Evolutionary conservation across 2,329 filamentous ascomycete species (phyloP).

Genomic region (Sporothrix curviconia): DNA sequence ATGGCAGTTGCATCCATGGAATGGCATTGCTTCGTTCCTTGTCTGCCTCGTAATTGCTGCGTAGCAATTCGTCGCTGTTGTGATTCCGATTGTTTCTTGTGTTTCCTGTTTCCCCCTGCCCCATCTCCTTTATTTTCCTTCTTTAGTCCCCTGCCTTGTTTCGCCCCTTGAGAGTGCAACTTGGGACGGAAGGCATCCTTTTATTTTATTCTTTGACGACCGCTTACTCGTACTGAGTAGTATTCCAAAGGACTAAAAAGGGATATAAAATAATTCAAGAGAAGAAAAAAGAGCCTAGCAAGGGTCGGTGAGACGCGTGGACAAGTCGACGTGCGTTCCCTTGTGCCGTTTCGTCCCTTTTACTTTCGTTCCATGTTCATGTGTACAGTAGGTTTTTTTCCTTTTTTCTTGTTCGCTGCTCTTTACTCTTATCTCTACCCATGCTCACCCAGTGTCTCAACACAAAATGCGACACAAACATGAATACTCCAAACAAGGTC

Average conservation of each 20-base stretch:
- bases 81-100: not conserved
- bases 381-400: not conserved
- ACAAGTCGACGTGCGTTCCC: not conserved
- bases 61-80: not conserved
- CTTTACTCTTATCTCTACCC: not conserved
- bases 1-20: not conserved
- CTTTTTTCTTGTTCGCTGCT: not conserved
- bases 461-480: not conserved
- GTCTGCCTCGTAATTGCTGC: not conserved
- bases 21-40: not conserved
- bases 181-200: not conserved
- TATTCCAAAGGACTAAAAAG: not conserved
- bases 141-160: too few relatives aligned
- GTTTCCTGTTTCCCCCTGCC: not conserved
- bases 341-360: constrained; percentile 4
- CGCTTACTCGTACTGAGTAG: too few relatives aligned
- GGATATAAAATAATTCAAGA: not conserved
- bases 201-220: not conserved
- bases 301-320: constrained; percentile 6
- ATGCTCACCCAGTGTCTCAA: not conserved
- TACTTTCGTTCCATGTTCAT: not conserved
- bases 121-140: not conserved
- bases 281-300: not conserved
- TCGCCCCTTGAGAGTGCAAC: not conserved
- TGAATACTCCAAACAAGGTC: not conserved